Evolutionary conservation across 106 monocot species (phyloP).

Genomic region (Agapanthus africanus): DNA sequence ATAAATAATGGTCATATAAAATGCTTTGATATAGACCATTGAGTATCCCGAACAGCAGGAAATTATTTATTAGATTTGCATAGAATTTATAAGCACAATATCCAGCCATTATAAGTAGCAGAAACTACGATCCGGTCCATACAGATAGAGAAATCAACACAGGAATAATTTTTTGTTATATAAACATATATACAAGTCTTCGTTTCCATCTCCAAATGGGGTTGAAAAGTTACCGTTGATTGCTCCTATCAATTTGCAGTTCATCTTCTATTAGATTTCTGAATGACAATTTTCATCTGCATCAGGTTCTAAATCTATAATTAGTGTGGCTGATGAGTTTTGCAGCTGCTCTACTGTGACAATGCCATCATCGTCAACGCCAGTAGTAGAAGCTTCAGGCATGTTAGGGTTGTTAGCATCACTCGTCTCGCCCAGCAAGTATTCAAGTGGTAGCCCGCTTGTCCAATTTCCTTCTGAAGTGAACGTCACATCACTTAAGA

Average conservation of each 20-base stretch:
- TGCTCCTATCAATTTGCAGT: neutral
- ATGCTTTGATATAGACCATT: too few species aligned
- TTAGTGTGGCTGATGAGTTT: neutral
- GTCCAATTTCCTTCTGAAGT: neutral
- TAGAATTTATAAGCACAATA: neutral
- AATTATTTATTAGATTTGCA: neutral
- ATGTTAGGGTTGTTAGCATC: neutral
- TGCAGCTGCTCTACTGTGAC: neutral
- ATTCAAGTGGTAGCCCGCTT: constrained; percentile 22
- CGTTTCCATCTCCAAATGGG: neutral
- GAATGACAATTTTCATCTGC: neutral
- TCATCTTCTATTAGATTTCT: neutral
- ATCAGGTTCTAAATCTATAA: neutral
- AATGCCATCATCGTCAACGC: neutral
- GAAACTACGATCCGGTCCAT: neutral
- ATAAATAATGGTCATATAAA: too few species aligned
- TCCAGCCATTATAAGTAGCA: neutral
- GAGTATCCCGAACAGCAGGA: too few species aligned
- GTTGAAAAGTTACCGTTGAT: neutral
- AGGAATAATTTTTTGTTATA: neutral
- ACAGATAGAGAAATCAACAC: neutral
- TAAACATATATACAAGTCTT: neutral
- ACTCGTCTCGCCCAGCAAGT: constrained; percentile 19
- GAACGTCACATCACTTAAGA: constrained; percentile 20
- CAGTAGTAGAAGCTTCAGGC: neutral